These are phyloP conservation scores for Kurtzmaniella quercitrusa DNA, from an alignment of 1,139 yeast genomes.

Conservation along the genomic window DNA sequence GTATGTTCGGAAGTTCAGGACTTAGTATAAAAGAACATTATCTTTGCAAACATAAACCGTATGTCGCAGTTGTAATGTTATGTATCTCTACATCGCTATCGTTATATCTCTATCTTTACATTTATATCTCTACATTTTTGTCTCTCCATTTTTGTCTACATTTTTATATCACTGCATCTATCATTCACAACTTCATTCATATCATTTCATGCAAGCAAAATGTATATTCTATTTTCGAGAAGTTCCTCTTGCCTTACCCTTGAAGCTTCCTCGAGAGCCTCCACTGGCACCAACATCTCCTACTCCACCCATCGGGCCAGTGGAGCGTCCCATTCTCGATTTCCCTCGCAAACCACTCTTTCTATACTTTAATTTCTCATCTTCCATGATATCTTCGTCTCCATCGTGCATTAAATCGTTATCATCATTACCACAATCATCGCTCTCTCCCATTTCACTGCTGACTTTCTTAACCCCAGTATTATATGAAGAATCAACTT, in stretches of 20 bases:
- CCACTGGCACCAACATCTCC: background rate
- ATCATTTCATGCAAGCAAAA: background rate
- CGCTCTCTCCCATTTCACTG: conserved; percentile 1
- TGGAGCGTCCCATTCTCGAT: background rate
- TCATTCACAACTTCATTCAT: too few relatives aligned
- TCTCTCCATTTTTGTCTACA: too few relatives aligned
- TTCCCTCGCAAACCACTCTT: background rate
- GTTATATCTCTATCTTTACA: too few relatives aligned
- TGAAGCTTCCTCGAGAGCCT: background rate
- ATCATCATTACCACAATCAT: conserved; percentile 5
- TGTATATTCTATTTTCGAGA: background rate
- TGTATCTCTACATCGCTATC: too few relatives aligned
- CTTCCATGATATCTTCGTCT: background rate
- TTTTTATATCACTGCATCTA: too few relatives aligned
- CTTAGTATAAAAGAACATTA: too few relatives aligned
- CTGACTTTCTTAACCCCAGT: conserved; percentile 2
- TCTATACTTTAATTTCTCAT: conserved; percentile 1
- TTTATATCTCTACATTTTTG: too few relatives aligned
- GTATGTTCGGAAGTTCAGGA: too few relatives aligned
- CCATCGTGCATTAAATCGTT: conserved; percentile 4
- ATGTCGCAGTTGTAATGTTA: too few relatives aligned
- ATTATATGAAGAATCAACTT: background rate
- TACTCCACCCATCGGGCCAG: background rate
- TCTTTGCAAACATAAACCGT: too few relatives aligned
- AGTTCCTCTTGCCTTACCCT: background rate